Conservation (phyloP, 129 eudicot species). For the Artemisia argyi region DNA sequence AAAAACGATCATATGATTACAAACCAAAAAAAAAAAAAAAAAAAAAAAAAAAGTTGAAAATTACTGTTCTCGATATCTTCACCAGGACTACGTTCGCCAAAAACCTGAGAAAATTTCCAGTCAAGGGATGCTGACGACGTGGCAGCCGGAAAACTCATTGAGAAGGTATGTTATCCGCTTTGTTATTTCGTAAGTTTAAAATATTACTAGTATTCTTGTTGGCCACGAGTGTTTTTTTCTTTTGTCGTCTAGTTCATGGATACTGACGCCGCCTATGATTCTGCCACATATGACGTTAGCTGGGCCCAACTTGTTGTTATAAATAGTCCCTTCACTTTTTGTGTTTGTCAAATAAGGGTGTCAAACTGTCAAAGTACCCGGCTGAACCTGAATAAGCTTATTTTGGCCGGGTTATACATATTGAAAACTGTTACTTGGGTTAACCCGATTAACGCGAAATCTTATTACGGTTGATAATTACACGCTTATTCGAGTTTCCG, state of each 20-base stretch:
- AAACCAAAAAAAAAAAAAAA: neutral
- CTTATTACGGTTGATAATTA: too few relatives aligned
- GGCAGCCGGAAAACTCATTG: conserved; percentile 38
- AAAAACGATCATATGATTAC: neutral
- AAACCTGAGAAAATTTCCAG: conserved; percentile 77
- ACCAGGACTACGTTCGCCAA: conserved; percentile 65
- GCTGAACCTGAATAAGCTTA: too few relatives aligned
- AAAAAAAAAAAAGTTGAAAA: neutral
- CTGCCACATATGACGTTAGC: neutral
- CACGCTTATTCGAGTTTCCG: too few relatives aligned
- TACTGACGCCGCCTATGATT: neutral
- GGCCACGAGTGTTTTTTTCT: neutral
- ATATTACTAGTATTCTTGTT: neutral
- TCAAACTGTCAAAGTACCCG: too few relatives aligned
- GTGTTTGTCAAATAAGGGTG: too few relatives aligned
- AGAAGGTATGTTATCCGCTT: conserved; percentile 33
- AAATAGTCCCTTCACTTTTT: too few relatives aligned
- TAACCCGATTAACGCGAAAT: too few relatives aligned
- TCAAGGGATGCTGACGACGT: conserved; percentile 37
- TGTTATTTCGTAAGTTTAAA: conserved; percentile 15
- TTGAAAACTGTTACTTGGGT: too few relatives aligned
- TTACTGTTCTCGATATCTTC: conserved; percentile 63
- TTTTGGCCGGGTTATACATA: too few relatives aligned
- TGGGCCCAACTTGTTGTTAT: too few relatives aligned
- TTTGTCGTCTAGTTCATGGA: neutral